phyloP scores from a whole-genome alignment of 2,329 filamentous ascomycete genomes.

The Aureobasidium leucospermi region DNA sequence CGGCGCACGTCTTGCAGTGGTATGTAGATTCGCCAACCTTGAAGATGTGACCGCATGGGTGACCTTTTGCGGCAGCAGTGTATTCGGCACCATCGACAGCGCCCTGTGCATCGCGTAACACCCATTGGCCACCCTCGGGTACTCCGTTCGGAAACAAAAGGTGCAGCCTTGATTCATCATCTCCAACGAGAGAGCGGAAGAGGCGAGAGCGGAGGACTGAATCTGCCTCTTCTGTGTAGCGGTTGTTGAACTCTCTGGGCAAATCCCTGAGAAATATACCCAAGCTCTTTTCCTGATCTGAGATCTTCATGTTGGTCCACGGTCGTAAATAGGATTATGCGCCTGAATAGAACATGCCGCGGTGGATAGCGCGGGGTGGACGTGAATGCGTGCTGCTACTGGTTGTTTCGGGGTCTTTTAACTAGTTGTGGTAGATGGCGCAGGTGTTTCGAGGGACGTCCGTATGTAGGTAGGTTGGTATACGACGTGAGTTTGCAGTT shows the following conservation, averaged over 20 bases:
- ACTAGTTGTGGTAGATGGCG: background rate
- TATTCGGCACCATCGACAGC: slow-evolving; percentile 94
- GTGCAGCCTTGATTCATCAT: slow-evolving; percentile 64
- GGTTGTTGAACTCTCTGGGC: slow-evolving; percentile 64
- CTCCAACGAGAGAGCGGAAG: slow-evolving; percentile 78
- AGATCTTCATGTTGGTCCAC: slow-evolving; percentile 24
- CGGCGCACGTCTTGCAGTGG: slow-evolving; percentile 85
- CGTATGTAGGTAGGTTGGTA: background rate
- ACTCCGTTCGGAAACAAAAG: slow-evolving; percentile 73
- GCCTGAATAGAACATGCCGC: slow-evolving; percentile 10
- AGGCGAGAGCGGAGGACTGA: slow-evolving; percentile 68
- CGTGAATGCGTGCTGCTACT: background rate
- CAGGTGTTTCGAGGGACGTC: background rate
- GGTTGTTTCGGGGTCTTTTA: background rate
- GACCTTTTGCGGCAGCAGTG: slow-evolving; percentile 81
- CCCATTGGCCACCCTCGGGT: slow-evolving; percentile 45
- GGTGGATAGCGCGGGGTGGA: background rate
- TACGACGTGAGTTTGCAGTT: background rate
- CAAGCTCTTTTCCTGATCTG: slow-evolving; percentile 56
- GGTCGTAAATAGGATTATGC: background rate
- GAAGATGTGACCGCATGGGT: slow-evolving; percentile 96
- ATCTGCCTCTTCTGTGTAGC: slow-evolving; percentile 65
- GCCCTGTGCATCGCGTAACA: slow-evolving; percentile 79
- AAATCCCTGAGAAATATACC: slow-evolving; percentile 74
- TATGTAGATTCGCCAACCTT: slow-evolving; percentile 90